phyloP scores from a whole-genome alignment of 208 protist genomes.

The Strigomonas oncopelti region DNA sequence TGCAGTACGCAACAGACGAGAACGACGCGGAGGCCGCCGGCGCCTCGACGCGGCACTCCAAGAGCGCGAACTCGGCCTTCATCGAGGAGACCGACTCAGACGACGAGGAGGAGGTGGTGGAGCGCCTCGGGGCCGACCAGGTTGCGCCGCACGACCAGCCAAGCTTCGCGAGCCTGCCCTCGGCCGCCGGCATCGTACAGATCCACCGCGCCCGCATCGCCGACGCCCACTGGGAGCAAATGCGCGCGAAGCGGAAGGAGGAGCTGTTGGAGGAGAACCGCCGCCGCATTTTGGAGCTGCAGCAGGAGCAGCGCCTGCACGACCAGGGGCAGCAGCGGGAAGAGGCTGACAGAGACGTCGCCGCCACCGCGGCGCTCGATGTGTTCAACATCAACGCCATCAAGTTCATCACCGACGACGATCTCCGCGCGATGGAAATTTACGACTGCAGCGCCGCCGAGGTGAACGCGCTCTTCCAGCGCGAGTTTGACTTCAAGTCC shows the following conservation, averaged over 20 bases:
- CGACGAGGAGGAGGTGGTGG: conserved; percentile 10
- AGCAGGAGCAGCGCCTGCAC: background rate
- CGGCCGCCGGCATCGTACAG: background rate
- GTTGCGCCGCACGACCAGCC: background rate
- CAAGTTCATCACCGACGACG: conserved; percentile 44
- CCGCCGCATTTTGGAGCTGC: background rate
- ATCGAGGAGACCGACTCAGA: background rate
- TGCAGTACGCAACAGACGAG: background rate
- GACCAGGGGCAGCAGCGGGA: background rate
- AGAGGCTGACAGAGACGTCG: background rate
- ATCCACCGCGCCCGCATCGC: background rate
- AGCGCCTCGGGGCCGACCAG: conserved; percentile 1
- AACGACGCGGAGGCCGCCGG: background rate
- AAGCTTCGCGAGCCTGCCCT: conserved; percentile 10
- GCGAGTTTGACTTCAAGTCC: conserved; percentile 63
- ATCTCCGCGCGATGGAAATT: conserved; percentile 59
- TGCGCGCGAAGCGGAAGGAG: conserved; percentile 6
- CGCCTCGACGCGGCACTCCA: too few species aligned
- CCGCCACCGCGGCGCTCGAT: background rate
- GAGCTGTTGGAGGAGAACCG: conserved; percentile 1
- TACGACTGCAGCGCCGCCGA: conserved; percentile 75
- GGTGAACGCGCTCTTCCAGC: conserved; percentile 72
- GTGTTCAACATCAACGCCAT: conserved; percentile 6
- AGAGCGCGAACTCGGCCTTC: background rate
- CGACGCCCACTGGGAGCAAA: conserved; percentile 5